Evolutionary conservation across 2,329 filamentous ascomycete species (phyloP).

Genomic region (Paecilomyces dactylethromorphus): DNA sequence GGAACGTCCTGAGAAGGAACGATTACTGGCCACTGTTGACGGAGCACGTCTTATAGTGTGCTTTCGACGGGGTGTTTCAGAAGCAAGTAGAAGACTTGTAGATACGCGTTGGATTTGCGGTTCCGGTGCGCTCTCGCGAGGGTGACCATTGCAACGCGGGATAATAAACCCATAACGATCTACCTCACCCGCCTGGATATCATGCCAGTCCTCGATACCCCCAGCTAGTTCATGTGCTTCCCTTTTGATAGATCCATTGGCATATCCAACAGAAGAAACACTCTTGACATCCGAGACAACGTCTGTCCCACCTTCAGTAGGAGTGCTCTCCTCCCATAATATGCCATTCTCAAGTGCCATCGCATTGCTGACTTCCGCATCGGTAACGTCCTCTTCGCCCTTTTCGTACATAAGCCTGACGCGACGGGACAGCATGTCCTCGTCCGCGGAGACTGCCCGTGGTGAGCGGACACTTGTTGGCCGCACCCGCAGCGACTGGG

Average conservation of each 20-base stretch:
- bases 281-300: constrained; percentile 17
- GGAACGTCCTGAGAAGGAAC: constrained; percentile 37
- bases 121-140: constrained; percentile 15
- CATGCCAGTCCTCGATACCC: constrained; percentile 59
- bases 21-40: constrained; percentile 40
- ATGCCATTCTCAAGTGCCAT: constrained; percentile 32
- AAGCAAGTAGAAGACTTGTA: constrained; percentile 51
- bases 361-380: constrained; percentile 32
- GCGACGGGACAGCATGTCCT: constrained; percentile 56
- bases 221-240: constrained; percentile 54
- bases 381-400: constrained; percentile 49
- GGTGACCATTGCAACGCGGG: constrained; percentile 16
- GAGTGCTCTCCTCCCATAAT: constrained; percentile 32
- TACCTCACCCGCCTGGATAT: constrained; percentile 52
- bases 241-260: constrained; percentile 35
- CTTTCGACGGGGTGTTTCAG: constrained; percentile 49
- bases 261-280: constrained; percentile 19
- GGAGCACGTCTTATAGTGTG: constrained; percentile 45
- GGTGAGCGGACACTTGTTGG: constrained; percentile 30
- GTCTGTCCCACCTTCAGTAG: constrained; percentile 21
- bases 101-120: constrained; percentile 52
- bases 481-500: constrained; percentile 31
- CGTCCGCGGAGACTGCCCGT: constrained; percentile 56
- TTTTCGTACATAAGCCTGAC: constrained; percentile 60
- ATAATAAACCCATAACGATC: constrained; percentile 62